Evolutionary conservation across 495 filamentous ascomycete species (phyloP), one percentile per base, ranked within the genome.

Genomic region (Penicillium samsonianum): DNA sequence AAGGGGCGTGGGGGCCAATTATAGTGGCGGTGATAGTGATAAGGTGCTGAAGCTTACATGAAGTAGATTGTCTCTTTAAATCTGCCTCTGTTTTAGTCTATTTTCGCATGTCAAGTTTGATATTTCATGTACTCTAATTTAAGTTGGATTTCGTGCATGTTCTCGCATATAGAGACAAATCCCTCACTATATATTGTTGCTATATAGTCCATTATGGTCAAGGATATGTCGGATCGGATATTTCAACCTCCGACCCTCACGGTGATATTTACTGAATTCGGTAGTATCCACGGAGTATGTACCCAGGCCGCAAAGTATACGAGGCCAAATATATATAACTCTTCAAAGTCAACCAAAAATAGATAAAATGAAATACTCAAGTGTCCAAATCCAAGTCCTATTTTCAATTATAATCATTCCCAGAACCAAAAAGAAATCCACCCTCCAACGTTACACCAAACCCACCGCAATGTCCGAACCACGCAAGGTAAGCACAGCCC

Each of bases 401-500:
- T 25, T 4, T 4, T 2, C 26, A n/a, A 40, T 30, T 23, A 16
- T 7, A 50, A 30, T 9, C 4, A 10, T 19, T 5, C 19, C 10
- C 37, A 37, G 11, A 10, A 22, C 31, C 20, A 50, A 6, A 31
- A 37, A 35, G 9, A 37, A n/a, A 37, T 2, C 2, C 9, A 37
- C 7, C 5, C 9, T 23, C 28, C 1, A 16, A 28, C 22, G 28
- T 48, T 33, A 48, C 25, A 48, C 26, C 16, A 55, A 26, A 5
- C 7, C 12, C 33, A 51, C 20, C 9, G 16, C 49, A 52, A 63
- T 65, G 47, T 25, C 59, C 19, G 46, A 49, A 35, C 40, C 25
- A 19, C 33, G 55, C 53, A 65, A 62, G 37, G 62, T 59, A 58
- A 50, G 26, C 47, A 42, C 50, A n/a, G 12, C 17, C 19, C 44